These are phyloP conservation scores for Didymosphaeria variabile DNA, from an alignment of 2,329 filamentous ascomycete species.

Conservation along the genomic window DNA sequence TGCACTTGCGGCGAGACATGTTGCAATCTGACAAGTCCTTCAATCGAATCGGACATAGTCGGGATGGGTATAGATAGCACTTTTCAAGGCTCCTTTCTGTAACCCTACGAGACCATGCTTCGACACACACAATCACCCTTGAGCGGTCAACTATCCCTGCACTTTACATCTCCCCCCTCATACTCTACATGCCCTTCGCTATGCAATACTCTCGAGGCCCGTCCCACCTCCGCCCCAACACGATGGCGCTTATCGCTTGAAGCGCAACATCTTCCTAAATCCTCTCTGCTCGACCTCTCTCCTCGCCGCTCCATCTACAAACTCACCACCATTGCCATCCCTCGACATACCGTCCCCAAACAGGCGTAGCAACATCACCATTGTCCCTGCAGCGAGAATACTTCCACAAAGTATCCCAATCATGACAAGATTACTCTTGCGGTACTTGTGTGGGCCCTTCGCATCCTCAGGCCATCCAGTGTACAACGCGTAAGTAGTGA, in stretches of 20 bases:
- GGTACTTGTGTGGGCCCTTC: slow-evolving; percentile 73
- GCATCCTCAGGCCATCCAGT: slow-evolving; percentile 84
- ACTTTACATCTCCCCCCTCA: not conserved
- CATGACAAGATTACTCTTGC: slow-evolving; percentile 87
- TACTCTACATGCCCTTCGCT: not conserved
- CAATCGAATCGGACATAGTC: too few relatives aligned
- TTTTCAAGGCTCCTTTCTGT: too few relatives aligned
- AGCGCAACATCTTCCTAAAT: slow-evolving; percentile 45
- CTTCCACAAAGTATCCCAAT: slow-evolving; percentile 83
- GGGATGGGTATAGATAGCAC: too few relatives aligned
- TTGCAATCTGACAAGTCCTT: too few relatives aligned
- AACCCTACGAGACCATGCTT: too few relatives aligned
- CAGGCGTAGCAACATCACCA: slow-evolving; percentile 70
- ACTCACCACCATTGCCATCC: slow-evolving; percentile 63
- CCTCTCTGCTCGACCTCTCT: slow-evolving; percentile 54
- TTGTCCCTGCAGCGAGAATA: slow-evolving; percentile 74
- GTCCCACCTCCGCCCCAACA: not conserved
- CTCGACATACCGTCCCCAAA: slow-evolving; percentile 47
- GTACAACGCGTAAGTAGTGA: slow-evolving; percentile 90
- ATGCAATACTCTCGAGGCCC: not conserved
- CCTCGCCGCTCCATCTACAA: slow-evolving; percentile 52
- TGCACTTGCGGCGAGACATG: too few relatives aligned
- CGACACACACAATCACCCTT: too few relatives aligned
- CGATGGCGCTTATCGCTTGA: not conserved
- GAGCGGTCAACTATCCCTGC: not conserved